Conservation (phyloP, 78 protist species). For the Dictyostelium brefeldianum region DNA sequence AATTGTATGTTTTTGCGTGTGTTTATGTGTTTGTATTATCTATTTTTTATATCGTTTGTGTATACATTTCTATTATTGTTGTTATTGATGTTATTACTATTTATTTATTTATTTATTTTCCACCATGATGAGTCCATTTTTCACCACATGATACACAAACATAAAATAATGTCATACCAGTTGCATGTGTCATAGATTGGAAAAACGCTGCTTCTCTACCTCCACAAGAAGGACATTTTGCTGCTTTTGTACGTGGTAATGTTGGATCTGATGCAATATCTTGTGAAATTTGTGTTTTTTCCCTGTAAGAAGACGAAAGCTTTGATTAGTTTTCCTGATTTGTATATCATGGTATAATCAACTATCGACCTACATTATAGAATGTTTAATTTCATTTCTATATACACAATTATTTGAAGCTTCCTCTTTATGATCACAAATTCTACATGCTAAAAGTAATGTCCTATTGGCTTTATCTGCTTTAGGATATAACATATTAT, state of each 20-base stretch:
- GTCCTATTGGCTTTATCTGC: constrained; percentile 42
- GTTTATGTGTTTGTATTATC: not conserved
- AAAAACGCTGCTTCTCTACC: constrained; percentile 74
- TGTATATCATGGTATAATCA: not conserved
- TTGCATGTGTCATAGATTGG: constrained; percentile 42
- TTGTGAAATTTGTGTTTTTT: constrained; percentile 65
- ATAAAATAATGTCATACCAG: constrained; percentile 62
- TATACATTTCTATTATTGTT: not conserved
- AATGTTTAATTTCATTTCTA: constrained; percentile 73
- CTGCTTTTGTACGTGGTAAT: constrained; percentile 67
- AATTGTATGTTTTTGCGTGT: not conserved
- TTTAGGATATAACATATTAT: constrained; percentile 61
- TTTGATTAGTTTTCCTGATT: not conserved
- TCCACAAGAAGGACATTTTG: constrained; percentile 59
- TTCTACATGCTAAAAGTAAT: constrained; percentile 55
- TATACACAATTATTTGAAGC: constrained; percentile 63
- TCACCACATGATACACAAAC: constrained; percentile 62
- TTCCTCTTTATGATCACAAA: constrained; percentile 71
- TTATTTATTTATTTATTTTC: not conserved
- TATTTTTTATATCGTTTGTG: not conserved
- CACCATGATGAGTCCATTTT: constrained; percentile 51
- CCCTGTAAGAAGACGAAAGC: too few relatives aligned
- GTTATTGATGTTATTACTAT: not conserved
- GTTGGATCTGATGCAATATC: constrained; percentile 76
- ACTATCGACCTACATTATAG: constrained; percentile 24